Evolutionary conservation across 371 early-diverging fungal genomes (phyloP), one percentile per base, ranked within the genome.

Genomic region (Parasitella parasitica): DNA sequence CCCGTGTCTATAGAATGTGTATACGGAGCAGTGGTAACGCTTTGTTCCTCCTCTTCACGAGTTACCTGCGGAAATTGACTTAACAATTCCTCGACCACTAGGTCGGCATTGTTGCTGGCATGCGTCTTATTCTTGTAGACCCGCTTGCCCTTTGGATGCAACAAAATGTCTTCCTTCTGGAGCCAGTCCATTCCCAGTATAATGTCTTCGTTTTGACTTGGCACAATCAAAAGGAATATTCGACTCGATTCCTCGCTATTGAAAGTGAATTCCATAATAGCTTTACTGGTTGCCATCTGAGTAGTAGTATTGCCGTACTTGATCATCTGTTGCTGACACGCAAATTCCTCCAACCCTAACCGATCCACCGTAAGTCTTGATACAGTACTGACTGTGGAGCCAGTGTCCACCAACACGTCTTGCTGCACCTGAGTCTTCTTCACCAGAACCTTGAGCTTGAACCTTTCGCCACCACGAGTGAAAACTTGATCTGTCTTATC

Each of bases 21-120:
- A 49, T 72, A 60, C 2, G 66, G 63, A 20, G 74, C 66, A 37
- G 50, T 63, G 26, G 55, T 43, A 1, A 59, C 5, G 13, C 36
- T 36, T 8, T 36, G 36, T 8, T 36, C 36, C 5, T 36, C 36
- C 3, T 36, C 13, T 5, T 36, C 36, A 3, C 8, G 3, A 8
- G 36, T 36, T 8, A 36, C 8, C 3, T 26, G 18, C 36, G 61
- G 13, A 36, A 36, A 36, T 6, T 12, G 3, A 8, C 8, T 36
- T 5, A 36, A 36, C 5, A 36, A 54, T 4, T 58, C 46, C 20
- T 59, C 30, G n/a, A 59, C 8, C 48, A 57, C 2, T 15, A n/a
- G n/a, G 2, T 26, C 32, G 6, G 1, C 32, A n/a, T 51, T n/a
- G 4, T 28, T 28, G 5, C 3, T 26, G 2, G 9, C 16, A 12